Percentiles rank a stretch among this genome's conserved stretches.
Evolutionary conservation across 352 stramenopile genomes (phyloP).

Genomic region (Globisporangium barbulae): DNA sequence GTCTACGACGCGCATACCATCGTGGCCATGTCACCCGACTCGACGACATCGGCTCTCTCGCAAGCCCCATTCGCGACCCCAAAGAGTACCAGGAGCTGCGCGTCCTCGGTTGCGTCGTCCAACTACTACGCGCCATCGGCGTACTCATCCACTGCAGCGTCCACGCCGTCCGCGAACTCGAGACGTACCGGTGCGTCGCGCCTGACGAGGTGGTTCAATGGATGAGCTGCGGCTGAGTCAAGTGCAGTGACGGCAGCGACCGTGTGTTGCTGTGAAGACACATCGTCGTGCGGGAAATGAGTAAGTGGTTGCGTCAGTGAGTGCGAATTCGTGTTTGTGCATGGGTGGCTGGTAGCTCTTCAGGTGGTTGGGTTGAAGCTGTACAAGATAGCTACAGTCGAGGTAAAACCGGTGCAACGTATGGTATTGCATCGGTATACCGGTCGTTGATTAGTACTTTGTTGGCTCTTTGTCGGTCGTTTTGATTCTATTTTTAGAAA

Average conservation of each 20-base stretch:
- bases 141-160: background rate
- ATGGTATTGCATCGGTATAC: too few species aligned
- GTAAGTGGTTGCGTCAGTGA: background rate
- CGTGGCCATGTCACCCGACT: background rate
- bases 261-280: too few species aligned
- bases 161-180: background rate
- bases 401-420: background rate
- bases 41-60: background rate
- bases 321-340: too few species aligned
- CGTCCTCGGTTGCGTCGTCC: background rate
- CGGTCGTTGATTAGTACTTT: too few species aligned
- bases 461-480: background rate
- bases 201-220: background rate
- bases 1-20: constrained; percentile 15
- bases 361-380: background rate
- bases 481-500: background rate
- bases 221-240: background rate
- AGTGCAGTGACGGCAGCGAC: too few species aligned
- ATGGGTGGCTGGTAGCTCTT: background rate
- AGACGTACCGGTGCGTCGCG: background rate
- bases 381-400: background rate
- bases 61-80: background rate
- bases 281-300: background rate
- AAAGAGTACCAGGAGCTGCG: background rate
- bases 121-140: background rate